Conservation (phyloP, 2,329 filamentous ascomycete species). For the Ascochyta fabae region DNA sequence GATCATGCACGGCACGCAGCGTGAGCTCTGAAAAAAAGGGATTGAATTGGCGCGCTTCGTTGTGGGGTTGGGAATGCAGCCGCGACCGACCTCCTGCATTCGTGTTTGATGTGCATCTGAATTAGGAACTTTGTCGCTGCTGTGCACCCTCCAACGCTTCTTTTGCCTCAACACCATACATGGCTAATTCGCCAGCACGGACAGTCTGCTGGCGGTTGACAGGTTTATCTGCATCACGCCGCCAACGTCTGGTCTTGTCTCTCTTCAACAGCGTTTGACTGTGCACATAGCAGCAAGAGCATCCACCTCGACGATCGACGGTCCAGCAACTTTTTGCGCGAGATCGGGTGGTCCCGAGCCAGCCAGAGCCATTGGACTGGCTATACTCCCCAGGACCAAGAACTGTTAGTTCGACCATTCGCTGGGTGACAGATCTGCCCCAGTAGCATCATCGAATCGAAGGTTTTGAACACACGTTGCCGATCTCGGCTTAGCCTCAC, state of each 20-base stretch:
- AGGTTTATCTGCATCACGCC: constrained; percentile 3
- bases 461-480: constrained; percentile 5
- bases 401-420: constrained; percentile 12
- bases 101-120: constrained; percentile 4
- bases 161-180: constrained; percentile 12
- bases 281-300: neutral
- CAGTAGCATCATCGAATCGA: constrained; percentile 14
- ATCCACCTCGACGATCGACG: constrained; percentile 1
- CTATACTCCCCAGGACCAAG: neutral
- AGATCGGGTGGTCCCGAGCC: constrained; percentile 8
- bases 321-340: neutral
- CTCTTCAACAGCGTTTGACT: neutral
- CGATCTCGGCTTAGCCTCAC: constrained; percentile 12
- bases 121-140: constrained; percentile 7
- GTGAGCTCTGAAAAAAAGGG: neutral
- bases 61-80: constrained; percentile 5
- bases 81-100: constrained; percentile 7
- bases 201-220: constrained; percentile 1
- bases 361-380: constrained; percentile 5
- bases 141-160: constrained; percentile 7
- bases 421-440: constrained; percentile 8
- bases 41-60: neutral
- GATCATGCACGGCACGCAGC: constrained; percentile 5
- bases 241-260: constrained; percentile 1
- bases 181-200: constrained; percentile 6